These are phyloP conservation scores for Epichloe typhina DNA, from an alignment of 2,329 filamentous ascomycete genomes.

Conservation along the genomic window DNA sequence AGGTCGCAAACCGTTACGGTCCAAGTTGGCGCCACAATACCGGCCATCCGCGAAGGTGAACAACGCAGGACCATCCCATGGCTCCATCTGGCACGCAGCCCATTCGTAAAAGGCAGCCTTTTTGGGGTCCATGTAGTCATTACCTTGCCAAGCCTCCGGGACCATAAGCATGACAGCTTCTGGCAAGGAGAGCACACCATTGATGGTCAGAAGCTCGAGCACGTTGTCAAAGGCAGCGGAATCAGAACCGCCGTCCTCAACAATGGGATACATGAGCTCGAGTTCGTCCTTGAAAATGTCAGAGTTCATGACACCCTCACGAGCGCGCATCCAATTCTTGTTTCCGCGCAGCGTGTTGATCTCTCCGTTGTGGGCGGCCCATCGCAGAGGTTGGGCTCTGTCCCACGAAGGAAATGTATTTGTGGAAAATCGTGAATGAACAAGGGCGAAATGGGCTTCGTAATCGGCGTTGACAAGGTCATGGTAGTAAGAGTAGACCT, in stretches of 20 bases:
- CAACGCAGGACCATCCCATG: slow-evolving; percentile 91
- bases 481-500: slow-evolving; percentile 97
- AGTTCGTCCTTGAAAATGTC: slow-evolving; percentile 87
- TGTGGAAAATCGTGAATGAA: slow-evolving; percentile 94
- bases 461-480: slow-evolving; percentile 95
- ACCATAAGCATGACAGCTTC: slow-evolving; percentile 99
- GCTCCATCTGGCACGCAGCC: slow-evolving; percentile 98
- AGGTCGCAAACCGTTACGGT: slow-evolving; percentile 87
- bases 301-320: slow-evolving; percentile 89
- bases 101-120: slow-evolving; percentile 98
- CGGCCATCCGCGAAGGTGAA: slow-evolving; percentile 96
- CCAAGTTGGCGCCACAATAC: slow-evolving; percentile 92
- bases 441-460: slow-evolving; percentile 90
- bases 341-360: slow-evolving; percentile 96
- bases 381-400: slow-evolving; percentile 86
- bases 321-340: slow-evolving; percentile 99
- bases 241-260: slow-evolving; percentile 92
- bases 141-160: slow-evolving; percentile 94
- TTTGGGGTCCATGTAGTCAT: slow-evolving; percentile 82
- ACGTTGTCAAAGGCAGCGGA: slow-evolving; percentile 97
- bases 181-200: slow-evolving; percentile 85
- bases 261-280: slow-evolving; percentile 80
- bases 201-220: slow-evolving; percentile 83
- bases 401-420: slow-evolving; percentile 99
- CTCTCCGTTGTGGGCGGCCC: slow-evolving; percentile 97